Evolutionary conservation across 2,329 filamentous ascomycete species (phyloP).

Genomic region (Tolypocladium sp.): DNA sequence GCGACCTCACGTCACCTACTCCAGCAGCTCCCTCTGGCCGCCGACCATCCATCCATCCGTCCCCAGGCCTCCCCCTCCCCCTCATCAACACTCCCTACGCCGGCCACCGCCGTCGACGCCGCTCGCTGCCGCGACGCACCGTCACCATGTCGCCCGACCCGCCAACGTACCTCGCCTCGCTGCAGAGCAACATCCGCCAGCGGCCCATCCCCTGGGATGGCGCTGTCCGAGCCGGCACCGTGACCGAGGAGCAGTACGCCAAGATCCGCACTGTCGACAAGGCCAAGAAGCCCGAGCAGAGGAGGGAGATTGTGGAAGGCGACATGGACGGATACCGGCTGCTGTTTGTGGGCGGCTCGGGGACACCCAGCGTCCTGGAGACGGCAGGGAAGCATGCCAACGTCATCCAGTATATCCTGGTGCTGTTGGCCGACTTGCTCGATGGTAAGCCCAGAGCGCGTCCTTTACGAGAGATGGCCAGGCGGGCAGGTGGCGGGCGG

Average conservation of each 20-base stretch:
- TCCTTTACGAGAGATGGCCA: not conserved
- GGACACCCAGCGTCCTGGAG: slow-evolving; percentile 66
- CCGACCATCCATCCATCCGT: not conserved
- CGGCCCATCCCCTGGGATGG: slow-evolving; percentile 97
- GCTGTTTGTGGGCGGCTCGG: slow-evolving; percentile 70
- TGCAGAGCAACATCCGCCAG: slow-evolving; percentile 95
- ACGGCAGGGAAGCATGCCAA: slow-evolving; percentile 77
- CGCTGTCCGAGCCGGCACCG: slow-evolving; percentile 83
- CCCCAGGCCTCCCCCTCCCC: not conserved
- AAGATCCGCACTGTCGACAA: slow-evolving; percentile 97
- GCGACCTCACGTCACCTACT: not conserved
- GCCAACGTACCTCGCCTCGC: slow-evolving; percentile 72
- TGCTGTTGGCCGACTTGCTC: slow-evolving; percentile 78
- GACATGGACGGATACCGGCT: slow-evolving; percentile 73
- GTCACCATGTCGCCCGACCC: slow-evolving; percentile 78
- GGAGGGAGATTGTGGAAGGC: slow-evolving; percentile 70
- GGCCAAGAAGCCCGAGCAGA: slow-evolving; percentile 75
- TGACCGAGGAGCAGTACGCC: slow-evolving; percentile 87
- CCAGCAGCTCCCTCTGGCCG: not conserved
- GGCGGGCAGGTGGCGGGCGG: not conserved
- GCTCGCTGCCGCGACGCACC: slow-evolving; percentile 2
- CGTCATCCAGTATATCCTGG: slow-evolving; percentile 90
- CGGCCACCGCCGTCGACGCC: not conserved
- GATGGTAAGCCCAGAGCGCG: slow-evolving; percentile 50
- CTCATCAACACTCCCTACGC: not conserved